Evolutionary conservation across 163 green algal species (phyloP), one percentile per base, ranked within the genome.

Genomic region (Coccomyxa subellipsoidea): DNA sequence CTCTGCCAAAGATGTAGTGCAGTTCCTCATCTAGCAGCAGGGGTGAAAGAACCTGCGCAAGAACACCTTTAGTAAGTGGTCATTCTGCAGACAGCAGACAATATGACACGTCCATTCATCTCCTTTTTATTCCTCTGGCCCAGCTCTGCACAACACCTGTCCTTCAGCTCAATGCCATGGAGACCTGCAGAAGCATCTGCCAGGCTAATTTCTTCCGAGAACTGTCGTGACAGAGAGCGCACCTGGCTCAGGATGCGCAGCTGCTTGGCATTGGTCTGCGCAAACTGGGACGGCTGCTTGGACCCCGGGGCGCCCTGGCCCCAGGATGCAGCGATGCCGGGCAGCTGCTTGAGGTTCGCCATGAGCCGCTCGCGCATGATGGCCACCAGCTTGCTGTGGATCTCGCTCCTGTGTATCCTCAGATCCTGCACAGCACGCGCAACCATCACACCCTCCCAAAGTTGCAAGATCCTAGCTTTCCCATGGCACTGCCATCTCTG

Each of bases 321-420:
- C 90, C 90, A 95, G 15, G 38, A 54, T 5, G 85, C 79, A 7
- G 90, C 81, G 54, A 89, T 81, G 0, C 73, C n/a, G 4, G 84
- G 84, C 47, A 94, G 83, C 81, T 89, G 83, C 72, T 82, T 84
- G 7, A 88, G 72, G 78, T 81, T 86, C 38, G 54, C 80, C 18
- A 38, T 76, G 37, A 97, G 86, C 15, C 93, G 89, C 81, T 97
- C 94, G 12, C 93, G 90, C 94, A 98, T 98, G 86, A 98, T 98
- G 70, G 90, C 88, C 31, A 98, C 93, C 71, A 98, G 90, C 92
- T 98, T 98, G 86, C 81, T 86, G 87, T 97, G 93, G 72, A 98
- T 93, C 89, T 98, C 93, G 38, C 93, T 90, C 53, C 92, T 88
- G 87, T 98, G 95, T n/a, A 95, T 84, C 15, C 76, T 84, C 69